These are phyloP conservation scores for Diplotaxis tenuifolia DNA, from an alignment of 345 rosid species.

Conservation along the genomic window DNA sequence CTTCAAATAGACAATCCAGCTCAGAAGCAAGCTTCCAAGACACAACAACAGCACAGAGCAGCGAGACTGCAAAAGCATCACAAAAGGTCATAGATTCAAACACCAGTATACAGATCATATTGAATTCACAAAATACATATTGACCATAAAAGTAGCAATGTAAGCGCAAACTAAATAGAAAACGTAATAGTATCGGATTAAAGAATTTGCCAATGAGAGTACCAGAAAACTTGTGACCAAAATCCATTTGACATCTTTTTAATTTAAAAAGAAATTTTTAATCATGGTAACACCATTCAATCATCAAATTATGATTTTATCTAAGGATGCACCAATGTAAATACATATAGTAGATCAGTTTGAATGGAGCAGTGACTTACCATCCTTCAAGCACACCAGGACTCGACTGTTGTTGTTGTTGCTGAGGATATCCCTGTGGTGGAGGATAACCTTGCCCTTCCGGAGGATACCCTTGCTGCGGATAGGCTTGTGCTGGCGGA, in stretches of 20 bases:
- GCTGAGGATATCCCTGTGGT: constrained; percentile 17
- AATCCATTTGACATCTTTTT: neutral
- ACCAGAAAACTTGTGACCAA: neutral
- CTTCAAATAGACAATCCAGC: neutral
- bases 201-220: neutral
- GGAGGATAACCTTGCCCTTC: constrained; percentile 53
- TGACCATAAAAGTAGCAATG: neutral
- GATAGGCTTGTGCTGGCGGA: constrained; percentile 32
- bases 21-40: constrained; percentile 45
- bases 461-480: neutral
- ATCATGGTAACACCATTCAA: neutral
- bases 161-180: neutral
- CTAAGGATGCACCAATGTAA: neutral
- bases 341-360: neutral
- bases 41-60: constrained; percentile 39
- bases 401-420: constrained; percentile 35
- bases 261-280: neutral
- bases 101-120: neutral
- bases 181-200: neutral
- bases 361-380: constrained; percentile 37
- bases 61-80: constrained; percentile 44
- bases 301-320: neutral
- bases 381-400: constrained; percentile 69
- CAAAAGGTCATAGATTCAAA: neutral
- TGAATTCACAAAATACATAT: neutral